phyloP scores from a whole-genome alignment of 768 basidiomycete genomes.

The Leccinum imitatum region DNA sequence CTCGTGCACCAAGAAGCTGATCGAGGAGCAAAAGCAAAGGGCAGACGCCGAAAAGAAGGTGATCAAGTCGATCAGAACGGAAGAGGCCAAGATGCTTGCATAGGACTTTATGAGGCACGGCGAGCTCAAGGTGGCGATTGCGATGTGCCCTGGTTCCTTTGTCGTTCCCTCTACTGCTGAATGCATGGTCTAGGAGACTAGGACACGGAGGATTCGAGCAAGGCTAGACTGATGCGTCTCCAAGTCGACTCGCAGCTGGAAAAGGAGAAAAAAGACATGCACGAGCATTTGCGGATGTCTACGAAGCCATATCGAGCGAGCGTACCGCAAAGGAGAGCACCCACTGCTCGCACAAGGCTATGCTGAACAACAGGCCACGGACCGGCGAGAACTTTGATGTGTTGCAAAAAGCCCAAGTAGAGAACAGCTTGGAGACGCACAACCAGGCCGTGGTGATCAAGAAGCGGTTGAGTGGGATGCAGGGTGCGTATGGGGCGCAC shows the following conservation, averaged over 20 bases:
- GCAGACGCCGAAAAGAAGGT: slow-evolving; percentile 66
- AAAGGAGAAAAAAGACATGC: no score
- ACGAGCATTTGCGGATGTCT: no score
- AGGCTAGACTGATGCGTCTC: slow-evolving; percentile 55
- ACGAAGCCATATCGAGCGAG: slow-evolving; percentile 53
- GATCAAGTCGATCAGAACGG: slow-evolving; percentile 55
- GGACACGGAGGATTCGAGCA: slow-evolving; percentile 74
- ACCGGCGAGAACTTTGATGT: slow-evolving; percentile 61
- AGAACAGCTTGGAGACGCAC: slow-evolving; percentile 56
- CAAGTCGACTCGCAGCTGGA: slow-evolving; percentile 71
- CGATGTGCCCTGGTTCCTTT: slow-evolving; percentile 42
- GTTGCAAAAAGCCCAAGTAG: slow-evolving; percentile 56
- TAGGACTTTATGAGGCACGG: slow-evolving; percentile 80
- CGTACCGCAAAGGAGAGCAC: no score
- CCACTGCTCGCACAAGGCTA: no score
- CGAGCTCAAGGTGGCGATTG: slow-evolving; percentile 42
- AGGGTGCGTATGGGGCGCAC: slow-evolving; percentile 60
- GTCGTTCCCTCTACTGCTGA: background rate
- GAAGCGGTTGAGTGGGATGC: slow-evolving; percentile 67
- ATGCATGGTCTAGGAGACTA: slow-evolving; percentile 45
- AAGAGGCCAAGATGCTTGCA: slow-evolving; percentile 87
- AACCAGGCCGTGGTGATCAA: slow-evolving; percentile 72
- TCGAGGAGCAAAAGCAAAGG: slow-evolving; percentile 60
- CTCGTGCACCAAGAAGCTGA: slow-evolving; percentile 63
- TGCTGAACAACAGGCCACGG: no score